Evolutionary conservation across 2,329 filamentous ascomycete genomes (phyloP).

Genomic region (Ophiocordyceps australis): DNA sequence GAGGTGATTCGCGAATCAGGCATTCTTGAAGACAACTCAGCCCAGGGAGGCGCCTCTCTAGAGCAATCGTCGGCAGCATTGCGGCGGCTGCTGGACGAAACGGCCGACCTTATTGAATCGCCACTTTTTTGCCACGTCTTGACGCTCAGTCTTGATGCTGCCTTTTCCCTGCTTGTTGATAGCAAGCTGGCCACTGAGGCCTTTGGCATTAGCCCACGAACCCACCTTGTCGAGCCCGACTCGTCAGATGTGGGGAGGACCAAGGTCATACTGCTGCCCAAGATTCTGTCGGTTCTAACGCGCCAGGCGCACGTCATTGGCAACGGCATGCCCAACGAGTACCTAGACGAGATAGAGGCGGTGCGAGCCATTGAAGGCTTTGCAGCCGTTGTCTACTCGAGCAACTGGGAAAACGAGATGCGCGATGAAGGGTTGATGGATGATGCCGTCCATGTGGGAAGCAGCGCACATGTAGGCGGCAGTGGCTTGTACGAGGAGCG

Average conservation of each 20-base stretch:
- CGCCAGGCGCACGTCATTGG: conserved; percentile 84
- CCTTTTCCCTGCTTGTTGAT: conserved; percentile 71
- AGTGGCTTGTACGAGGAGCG: conserved; percentile 4
- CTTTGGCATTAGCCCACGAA: conserved; percentile 47
- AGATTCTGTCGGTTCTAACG: conserved; percentile 75
- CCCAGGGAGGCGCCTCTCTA: conserved; percentile 15
- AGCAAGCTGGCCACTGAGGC: conserved; percentile 62
- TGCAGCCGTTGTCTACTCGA: conserved; percentile 72
- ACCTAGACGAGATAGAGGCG: conserved; percentile 56
- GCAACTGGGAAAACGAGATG: conserved; percentile 59
- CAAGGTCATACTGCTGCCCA: conserved; percentile 58
- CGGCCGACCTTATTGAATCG: conserved; percentile 86
- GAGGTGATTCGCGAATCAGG: conserved; percentile 76
- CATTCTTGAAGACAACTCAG: conserved; percentile 37
- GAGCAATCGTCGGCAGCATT: conserved; percentile 38
- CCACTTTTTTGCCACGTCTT: conserved; percentile 79
- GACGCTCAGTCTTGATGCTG: conserved; percentile 68
- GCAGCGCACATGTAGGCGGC: conserved; percentile 6
- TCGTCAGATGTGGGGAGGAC: conserved; percentile 31
- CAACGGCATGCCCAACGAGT: conserved; percentile 54
- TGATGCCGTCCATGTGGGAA: conserved; percentile 14
- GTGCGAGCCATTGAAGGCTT: conserved; percentile 67
- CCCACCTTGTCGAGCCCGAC: conserved; percentile 21
- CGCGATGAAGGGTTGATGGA: conserved; percentile 24
- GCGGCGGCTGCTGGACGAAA: conserved; percentile 81